phyloP scores from a whole-genome alignment of 192 early-diverging fungal genomes.

The Gigaspora rosea region DNA sequence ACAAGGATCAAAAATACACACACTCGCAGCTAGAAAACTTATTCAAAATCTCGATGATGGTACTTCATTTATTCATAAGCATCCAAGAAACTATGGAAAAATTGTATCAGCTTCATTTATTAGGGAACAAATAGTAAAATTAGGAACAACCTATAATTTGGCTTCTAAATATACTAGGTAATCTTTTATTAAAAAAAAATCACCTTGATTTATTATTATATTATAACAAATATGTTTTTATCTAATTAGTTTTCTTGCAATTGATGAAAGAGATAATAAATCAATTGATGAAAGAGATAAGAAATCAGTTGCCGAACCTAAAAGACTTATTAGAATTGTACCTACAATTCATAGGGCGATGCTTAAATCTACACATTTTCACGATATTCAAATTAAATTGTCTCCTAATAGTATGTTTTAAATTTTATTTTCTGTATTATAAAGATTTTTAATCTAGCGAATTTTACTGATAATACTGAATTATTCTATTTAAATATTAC shows the following conservation, averaged over 20 bases:
- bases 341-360: too few species aligned
- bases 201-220: background rate
- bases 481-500: too few species aligned
- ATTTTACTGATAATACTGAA: too few species aligned
- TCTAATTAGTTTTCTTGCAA: background rate
- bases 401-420: too few species aligned
- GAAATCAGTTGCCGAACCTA: too few species aligned
- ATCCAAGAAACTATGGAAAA: background rate
- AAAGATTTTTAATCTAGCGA: too few species aligned
- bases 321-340: too few species aligned
- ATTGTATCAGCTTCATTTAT: background rate
- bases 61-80: background rate
- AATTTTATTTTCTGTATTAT: too few species aligned
- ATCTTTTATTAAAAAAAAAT: background rate
- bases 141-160: background rate
- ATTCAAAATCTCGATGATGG: conserved; percentile 23
- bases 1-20: conserved; percentile 27
- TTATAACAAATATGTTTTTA: background rate
- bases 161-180: background rate
- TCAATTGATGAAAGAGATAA: background rate
- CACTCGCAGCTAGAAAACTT: conserved; percentile 17
- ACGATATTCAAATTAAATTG: too few species aligned
- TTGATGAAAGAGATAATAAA: background rate
- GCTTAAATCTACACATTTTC: too few species aligned
- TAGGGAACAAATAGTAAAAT: background rate